Evolutionary conservation across 139 green algal species (phyloP).

Genomic region (Haematococcus sp.): DNA sequence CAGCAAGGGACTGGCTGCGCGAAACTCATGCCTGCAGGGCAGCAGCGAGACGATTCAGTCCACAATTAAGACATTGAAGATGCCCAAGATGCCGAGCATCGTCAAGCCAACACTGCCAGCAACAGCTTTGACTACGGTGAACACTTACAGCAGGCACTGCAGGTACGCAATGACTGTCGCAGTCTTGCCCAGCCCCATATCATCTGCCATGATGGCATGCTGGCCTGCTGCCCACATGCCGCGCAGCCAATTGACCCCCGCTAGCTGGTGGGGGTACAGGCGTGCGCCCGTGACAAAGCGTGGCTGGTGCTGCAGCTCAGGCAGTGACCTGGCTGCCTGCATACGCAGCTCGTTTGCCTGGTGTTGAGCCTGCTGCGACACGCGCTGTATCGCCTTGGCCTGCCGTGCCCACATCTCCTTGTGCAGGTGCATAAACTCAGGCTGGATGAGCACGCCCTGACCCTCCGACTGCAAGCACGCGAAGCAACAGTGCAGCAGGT

Average conservation of each 20-base stretch:
- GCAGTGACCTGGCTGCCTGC: slow-evolving; percentile 17
- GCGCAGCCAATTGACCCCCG: slow-evolving; percentile 67
- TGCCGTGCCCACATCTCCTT: slow-evolving; percentile 71
- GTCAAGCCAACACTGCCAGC: neutral
- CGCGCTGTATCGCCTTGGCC: slow-evolving; percentile 41
- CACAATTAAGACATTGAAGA: neutral
- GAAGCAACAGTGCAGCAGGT: neutral
- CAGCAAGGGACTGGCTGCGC: slow-evolving; percentile 53
- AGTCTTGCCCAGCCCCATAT: slow-evolving; percentile 76
- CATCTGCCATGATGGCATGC: slow-evolving; percentile 68
- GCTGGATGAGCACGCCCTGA: slow-evolving; percentile 42
- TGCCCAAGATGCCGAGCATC: neutral
- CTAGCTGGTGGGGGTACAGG: slow-evolving; percentile 74
- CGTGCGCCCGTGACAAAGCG: slow-evolving; percentile 27
- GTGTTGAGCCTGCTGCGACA: neutral
- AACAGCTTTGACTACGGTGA: no score
- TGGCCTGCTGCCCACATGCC: slow-evolving; percentile 46
- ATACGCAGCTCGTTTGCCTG: slow-evolving; percentile 4
- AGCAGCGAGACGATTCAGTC: neutral
- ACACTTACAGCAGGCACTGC: slow-evolving; percentile 28
- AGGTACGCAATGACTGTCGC: slow-evolving; percentile 65
- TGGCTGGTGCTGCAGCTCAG: slow-evolving; percentile 25
- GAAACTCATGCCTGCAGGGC: slow-evolving; percentile 56
- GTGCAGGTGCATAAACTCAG: slow-evolving; percentile 55
- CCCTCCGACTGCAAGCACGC: slow-evolving; percentile 31